Percentiles rank a stretch among this genome's conserved stretches.
These are phyloP conservation scores for Curvularia verruculosa DNA, from an alignment of 2,329 filamentous ascomycete genomes.

Conservation along the genomic window DNA sequence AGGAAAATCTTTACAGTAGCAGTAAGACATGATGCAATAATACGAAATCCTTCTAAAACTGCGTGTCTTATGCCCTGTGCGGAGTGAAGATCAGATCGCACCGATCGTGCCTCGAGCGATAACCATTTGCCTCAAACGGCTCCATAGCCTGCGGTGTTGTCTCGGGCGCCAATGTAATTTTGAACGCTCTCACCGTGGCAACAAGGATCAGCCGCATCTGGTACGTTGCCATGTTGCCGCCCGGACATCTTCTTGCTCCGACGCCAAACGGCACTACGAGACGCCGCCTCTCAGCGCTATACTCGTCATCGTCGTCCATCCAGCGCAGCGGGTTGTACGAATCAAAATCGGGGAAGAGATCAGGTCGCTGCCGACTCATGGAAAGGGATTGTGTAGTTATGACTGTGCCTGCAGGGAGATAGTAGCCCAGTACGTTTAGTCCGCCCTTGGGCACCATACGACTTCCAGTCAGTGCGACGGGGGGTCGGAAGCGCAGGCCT, in stretches of 20 bases:
- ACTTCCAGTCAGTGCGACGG: constrained; percentile 29
- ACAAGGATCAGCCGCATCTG: constrained; percentile 29
- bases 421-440: constrained; percentile 21
- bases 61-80: background rate
- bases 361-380: constrained; percentile 29
- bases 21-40: background rate
- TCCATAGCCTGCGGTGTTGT: constrained; percentile 28
- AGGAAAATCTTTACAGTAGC: background rate
- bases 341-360: constrained; percentile 28
- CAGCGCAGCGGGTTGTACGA: constrained; percentile 25
- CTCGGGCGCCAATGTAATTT: constrained; percentile 22
- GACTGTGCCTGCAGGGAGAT: constrained; percentile 24
- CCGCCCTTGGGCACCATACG: constrained; percentile 24
- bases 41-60: background rate
- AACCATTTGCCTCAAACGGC: constrained; percentile 31
- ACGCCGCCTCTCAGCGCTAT: constrained; percentile 20
- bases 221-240: constrained; percentile 30
- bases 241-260: constrained; percentile 27
- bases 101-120: constrained; percentile 24
- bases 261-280: constrained; percentile 27
- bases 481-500: constrained; percentile 30
- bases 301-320: constrained; percentile 21
- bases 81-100: constrained; percentile 27
- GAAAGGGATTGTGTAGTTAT: constrained; percentile 26
- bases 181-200: constrained; percentile 25